Conservation (phyloP, 2,329 filamentous ascomycete genomes). For the Purpureocillium takamizusanense region DNA sequence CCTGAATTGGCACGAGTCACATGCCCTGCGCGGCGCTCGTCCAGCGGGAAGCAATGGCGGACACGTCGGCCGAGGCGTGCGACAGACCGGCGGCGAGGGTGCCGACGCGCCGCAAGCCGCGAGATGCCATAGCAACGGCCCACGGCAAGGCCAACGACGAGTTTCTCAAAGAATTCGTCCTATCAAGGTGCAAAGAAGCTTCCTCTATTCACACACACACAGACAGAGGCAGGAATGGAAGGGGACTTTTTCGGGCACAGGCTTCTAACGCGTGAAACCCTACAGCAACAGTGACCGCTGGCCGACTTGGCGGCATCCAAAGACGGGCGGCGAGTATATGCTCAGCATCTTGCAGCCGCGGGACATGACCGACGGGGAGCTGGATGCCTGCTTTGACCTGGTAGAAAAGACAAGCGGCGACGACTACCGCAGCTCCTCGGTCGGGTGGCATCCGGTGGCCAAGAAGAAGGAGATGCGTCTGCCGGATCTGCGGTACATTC, state of each 20-base stretch:
- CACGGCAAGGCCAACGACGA: constrained; percentile 37
- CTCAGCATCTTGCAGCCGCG: constrained; percentile 33
- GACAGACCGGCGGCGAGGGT: background rate
- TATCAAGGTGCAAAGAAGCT: constrained; percentile 28
- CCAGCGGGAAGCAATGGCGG: too few relatives aligned
- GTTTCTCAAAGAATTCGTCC: constrained; percentile 40
- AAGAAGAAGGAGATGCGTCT: constrained; percentile 64
- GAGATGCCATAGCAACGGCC: constrained; percentile 34
- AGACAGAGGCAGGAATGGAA: too few relatives aligned
- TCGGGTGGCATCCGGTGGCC: constrained; percentile 51
- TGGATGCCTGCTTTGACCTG: constrained; percentile 44
- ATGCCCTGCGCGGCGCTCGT: too few relatives aligned
- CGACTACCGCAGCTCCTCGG: constrained; percentile 54
- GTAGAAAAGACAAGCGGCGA: constrained; percentile 54
- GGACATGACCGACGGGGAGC: constrained; percentile 31
- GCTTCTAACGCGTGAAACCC: background rate
- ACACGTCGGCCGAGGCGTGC: background rate
- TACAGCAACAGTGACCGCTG: constrained; percentile 11
- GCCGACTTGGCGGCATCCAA: constrained; percentile 42
- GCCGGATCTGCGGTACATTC: constrained; percentile 57
- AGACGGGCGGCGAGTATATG: constrained; percentile 27
- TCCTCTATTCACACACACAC: background rate
- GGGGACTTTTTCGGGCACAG: too few relatives aligned
- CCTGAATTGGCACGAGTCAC: too few relatives aligned
- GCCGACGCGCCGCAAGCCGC: constrained; percentile 2